These are phyloP conservation scores for Schrenkiella parvula DNA, from an alignment of 345 rosid species.

Conservation along the genomic window DNA sequence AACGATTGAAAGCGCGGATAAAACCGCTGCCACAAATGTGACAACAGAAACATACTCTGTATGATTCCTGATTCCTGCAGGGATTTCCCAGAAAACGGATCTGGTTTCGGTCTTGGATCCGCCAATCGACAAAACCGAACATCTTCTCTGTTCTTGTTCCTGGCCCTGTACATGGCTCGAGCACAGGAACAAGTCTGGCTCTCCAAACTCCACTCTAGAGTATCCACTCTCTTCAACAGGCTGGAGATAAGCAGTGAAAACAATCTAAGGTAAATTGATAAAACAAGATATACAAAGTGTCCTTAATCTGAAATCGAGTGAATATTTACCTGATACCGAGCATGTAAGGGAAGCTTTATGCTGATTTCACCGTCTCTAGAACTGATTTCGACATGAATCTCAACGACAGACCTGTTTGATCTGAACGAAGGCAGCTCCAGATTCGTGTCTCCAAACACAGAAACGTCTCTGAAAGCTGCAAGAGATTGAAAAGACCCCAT, in stretches of 20 bases:
- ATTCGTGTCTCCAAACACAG: conserved; percentile 83
- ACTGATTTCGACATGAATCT: conserved; percentile 59
- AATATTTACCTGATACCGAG: conserved; percentile 59
- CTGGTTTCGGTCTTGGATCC: conserved; percentile 7
- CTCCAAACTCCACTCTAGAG: conserved; percentile 52
- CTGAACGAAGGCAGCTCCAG: conserved; percentile 73
- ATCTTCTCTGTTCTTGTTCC: conserved; percentile 28
- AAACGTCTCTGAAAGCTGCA: conserved; percentile 52
- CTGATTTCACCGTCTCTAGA: conserved; percentile 39
- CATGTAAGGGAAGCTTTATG: conserved; percentile 70
- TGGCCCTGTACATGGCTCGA: conserved; percentile 33
- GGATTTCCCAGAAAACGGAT: conserved; percentile 55
- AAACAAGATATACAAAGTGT: not conserved
- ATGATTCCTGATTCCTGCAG: conserved; percentile 52
- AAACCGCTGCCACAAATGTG: conserved; percentile 47
- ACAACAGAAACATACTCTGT: conserved; percentile 45
- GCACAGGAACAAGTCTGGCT: conserved; percentile 52
- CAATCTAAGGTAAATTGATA: not conserved
- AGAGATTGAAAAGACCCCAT: not conserved
- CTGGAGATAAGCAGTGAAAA: conserved; percentile 32
- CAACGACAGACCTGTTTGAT: conserved; percentile 70
- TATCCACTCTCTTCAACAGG: conserved; percentile 61
- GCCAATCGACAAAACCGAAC: conserved; percentile 38
- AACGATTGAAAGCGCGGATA: conserved; percentile 45
- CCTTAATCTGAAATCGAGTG: not conserved